phyloP scores from a whole-genome alignment of 768 basidiomycete species.

The Calocybe cyanea region DNA sequence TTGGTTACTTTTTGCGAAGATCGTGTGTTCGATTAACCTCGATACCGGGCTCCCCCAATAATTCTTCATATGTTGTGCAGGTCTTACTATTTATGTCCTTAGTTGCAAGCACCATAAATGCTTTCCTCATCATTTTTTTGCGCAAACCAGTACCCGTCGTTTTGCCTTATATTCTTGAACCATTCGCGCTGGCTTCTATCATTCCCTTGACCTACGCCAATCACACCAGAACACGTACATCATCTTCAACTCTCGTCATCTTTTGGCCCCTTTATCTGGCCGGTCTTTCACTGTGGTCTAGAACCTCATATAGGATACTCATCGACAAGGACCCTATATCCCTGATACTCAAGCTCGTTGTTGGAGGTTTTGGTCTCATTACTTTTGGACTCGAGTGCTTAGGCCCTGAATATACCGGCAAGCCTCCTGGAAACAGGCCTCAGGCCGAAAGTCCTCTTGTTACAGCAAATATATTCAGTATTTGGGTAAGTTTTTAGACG shows the following conservation, averaged over 20 bases:
- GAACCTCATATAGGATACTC: conserved; percentile 43
- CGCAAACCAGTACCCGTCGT: conserved; percentile 38
- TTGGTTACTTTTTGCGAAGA: conserved; percentile 54
- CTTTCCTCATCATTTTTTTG: conserved; percentile 33
- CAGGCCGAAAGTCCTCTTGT: conserved; percentile 64
- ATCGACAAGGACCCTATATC: conserved; percentile 23
- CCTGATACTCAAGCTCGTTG: conserved; percentile 40
- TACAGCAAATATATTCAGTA: conserved; percentile 78
- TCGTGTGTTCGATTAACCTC: conserved; percentile 43
- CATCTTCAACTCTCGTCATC: conserved; percentile 69
- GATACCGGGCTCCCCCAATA: conserved; percentile 2
- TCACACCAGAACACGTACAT: conserved; percentile 65
- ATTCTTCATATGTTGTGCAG: conserved; percentile 27
- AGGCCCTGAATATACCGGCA: conserved; percentile 55
- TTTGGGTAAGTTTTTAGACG: conserved; percentile 42
- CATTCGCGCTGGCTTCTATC: conserved; percentile 45
- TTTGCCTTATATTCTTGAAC: conserved; percentile 55
- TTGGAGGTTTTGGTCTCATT: conserved; percentile 42
- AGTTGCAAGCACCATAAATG: conserved; percentile 39
- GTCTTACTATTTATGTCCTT: conserved; percentile 44
- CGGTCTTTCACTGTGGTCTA: conserved; percentile 49
- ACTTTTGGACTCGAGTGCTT: conserved; percentile 66
- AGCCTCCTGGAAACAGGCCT: conserved; percentile 26
- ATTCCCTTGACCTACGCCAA: conserved; percentile 58
- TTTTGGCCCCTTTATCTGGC: conserved; percentile 76